Evolutionary conservation across 139 green algal genomes (phyloP).

Genomic region (Chlorella sorokiniana): DNA sequence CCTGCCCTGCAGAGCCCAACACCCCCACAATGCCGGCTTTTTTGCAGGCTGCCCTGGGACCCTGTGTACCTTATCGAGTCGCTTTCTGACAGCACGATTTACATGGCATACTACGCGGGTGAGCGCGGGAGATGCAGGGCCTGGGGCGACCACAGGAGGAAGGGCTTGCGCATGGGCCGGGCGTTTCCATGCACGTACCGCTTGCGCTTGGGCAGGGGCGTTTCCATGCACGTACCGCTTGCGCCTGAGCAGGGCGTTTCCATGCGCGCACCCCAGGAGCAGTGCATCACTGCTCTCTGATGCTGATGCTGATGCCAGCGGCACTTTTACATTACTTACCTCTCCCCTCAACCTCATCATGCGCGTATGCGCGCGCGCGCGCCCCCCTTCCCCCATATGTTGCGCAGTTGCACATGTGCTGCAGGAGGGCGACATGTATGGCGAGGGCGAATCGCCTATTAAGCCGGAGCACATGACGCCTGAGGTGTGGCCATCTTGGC

Average conservation of each 20-base stretch:
- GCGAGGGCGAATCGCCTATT: constrained; percentile 54
- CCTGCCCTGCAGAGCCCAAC: not conserved
- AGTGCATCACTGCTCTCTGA: no score
- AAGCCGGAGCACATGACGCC: constrained; percentile 81
- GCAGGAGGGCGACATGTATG: constrained; percentile 92
- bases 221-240: no score
- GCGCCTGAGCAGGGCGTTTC: no score
- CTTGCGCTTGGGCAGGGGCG: no score
- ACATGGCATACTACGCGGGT: constrained; percentile 99
- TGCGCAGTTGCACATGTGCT: constrained; percentile 56
- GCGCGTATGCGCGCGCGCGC: no score
- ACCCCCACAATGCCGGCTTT: not conserved
- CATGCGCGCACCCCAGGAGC: no score
- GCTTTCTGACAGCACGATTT: constrained; percentile 98
- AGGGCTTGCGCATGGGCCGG: no score
- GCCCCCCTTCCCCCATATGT: constrained; percentile 57
- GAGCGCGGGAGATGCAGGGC: not conserved
- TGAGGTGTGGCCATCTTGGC: constrained; percentile 65
- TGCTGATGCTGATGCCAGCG: no score
- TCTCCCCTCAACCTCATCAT: no score
- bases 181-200: no score
- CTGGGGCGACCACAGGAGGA: no score
- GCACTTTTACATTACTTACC: no score
- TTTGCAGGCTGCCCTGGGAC: constrained; percentile 88
- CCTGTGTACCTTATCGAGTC: constrained; percentile 96